Evolutionary conservation across 148 eudicot genomes (phyloP), one percentile per base, ranked within the genome.

Genomic region (Vaccinium macrocarpon): DNA sequence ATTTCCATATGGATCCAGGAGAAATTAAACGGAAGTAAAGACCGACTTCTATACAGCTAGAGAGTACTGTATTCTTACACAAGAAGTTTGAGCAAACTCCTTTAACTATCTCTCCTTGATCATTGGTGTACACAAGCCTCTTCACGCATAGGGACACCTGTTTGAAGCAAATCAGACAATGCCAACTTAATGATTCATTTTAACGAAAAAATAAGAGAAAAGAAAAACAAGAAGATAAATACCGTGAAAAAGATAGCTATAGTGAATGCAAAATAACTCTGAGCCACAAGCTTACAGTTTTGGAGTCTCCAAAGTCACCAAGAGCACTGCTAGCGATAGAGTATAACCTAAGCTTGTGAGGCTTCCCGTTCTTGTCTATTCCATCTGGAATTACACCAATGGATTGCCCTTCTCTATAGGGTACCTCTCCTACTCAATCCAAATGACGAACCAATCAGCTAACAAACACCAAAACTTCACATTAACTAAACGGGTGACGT

Each of bases 241-340:
- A 32, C 75, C 38, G 14, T 71, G 75, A 71, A 71, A 70, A 18
- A 71, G 29, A 32, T 27, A 71, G 46, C 75, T 72, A 72, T 72
- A 72, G 49, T 19, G 49, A 38, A 72, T 72, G 49, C 38, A 19
- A 72, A 46, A 74, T 68, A 68, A 68, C 73, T 68, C 29, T 46
- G 53, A 21, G 49, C 51, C 32, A 56, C 35, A 8, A 88, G 70
- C 95, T 90, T 87, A 95, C 99, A 85, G 99, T 93, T 92, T 95
- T 97, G 84, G 98, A 91, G 89, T 95, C 97, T 88, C 99, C 99
- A 68, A 95, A 94, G 81, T 97, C 99, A 50, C 99, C 99, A 79
- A 94, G 88, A 79, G 99, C 99, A 83, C 99, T 97, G 93, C 99
- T 97, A 79, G 99, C 98, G 85, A 95, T 97, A 7, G 99, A 97